These are phyloP conservation scores for Dentipellis fragilis DNA, from an alignment of 768 basidiomycete genomes.

Conservation along the genomic window DNA sequence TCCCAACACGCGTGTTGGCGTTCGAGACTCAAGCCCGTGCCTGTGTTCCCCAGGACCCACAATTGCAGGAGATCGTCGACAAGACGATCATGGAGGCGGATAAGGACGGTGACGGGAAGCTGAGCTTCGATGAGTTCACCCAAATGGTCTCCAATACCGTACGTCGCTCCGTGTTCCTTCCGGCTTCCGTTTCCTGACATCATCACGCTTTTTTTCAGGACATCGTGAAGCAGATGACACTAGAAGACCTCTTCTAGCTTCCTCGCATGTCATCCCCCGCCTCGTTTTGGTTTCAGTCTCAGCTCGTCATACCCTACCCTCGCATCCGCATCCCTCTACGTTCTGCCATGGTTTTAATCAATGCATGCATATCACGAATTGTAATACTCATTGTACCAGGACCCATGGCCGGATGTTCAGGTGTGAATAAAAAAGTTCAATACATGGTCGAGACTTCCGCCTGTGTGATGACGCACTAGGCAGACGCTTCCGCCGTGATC, in stretches of 20 bases:
- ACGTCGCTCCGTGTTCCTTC: constrained; percentile 18
- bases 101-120: constrained; percentile 93
- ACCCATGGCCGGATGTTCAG: background rate
- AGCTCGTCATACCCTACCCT: constrained; percentile 3
- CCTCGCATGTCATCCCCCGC: background rate
- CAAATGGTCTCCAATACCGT: constrained; percentile 96
- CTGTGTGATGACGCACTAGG: too few relatives aligned
- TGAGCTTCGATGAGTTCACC: constrained; percentile 95
- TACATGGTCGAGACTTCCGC: background rate
- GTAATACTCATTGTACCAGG: constrained; percentile 3
- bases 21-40: background rate
- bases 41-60: constrained; percentile 63
- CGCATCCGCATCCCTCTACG: background rate
- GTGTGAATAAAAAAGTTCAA: too few relatives aligned
- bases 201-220: constrained; percentile 40
- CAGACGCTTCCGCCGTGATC: too few relatives aligned
- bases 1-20: background rate
- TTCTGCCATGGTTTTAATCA: background rate
- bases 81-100: constrained; percentile 99
- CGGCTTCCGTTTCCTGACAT: background rate
- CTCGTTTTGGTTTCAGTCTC: background rate
- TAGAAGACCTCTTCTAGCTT: constrained; percentile 78
- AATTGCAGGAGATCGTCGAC: constrained; percentile 98
- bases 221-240: constrained; percentile 98
- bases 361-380: constrained; percentile 8